phyloP scores from a whole-genome alignment of 148 eudicot species.

The Vaccinium vitisidaea region DNA sequence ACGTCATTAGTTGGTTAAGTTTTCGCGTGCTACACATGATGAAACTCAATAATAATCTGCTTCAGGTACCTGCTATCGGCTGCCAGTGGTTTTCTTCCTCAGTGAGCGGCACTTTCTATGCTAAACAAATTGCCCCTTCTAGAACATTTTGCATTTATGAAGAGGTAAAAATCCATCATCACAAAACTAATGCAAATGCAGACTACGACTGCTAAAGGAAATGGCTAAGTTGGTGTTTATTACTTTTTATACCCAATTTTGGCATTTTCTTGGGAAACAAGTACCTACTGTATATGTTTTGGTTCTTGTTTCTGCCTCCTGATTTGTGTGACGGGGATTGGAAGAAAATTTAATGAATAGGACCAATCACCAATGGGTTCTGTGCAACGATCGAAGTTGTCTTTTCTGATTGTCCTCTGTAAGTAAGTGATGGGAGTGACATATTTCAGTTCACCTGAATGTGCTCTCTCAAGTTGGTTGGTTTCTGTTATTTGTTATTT shows the following conservation, averaged over 20 bases:
- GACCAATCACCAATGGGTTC: not conserved
- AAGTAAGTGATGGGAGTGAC: not conserved
- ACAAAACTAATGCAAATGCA: not conserved
- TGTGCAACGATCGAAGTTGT: not conserved
- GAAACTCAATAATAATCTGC: not conserved
- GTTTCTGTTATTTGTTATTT: not conserved
- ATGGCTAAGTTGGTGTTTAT: not conserved
- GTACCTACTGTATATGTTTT: not conserved
- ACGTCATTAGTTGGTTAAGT: not conserved
- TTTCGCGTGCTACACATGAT: not conserved
- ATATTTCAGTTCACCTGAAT: not conserved
- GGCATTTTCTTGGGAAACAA: too few species aligned
- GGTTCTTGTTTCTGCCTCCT: slow-evolving; percentile 6
- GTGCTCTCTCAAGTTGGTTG: not conserved
- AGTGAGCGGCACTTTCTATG: slow-evolving; percentile 44
- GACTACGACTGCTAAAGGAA: not conserved
- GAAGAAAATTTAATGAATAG: not conserved
- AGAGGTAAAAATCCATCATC: slow-evolving; percentile 41
- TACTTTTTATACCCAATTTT: not conserved
- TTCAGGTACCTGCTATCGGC: slow-evolving; percentile 69
- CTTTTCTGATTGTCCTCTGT: not conserved
- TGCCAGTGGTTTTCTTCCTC: slow-evolving; percentile 80
- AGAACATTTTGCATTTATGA: slow-evolving; percentile 93
- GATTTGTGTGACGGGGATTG: not conserved
- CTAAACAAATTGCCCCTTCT: slow-evolving; percentile 69